Base-by-base conservation (phyloP, 176 grass and related monocot species). In the Paspalum vaginatum region DNA sequence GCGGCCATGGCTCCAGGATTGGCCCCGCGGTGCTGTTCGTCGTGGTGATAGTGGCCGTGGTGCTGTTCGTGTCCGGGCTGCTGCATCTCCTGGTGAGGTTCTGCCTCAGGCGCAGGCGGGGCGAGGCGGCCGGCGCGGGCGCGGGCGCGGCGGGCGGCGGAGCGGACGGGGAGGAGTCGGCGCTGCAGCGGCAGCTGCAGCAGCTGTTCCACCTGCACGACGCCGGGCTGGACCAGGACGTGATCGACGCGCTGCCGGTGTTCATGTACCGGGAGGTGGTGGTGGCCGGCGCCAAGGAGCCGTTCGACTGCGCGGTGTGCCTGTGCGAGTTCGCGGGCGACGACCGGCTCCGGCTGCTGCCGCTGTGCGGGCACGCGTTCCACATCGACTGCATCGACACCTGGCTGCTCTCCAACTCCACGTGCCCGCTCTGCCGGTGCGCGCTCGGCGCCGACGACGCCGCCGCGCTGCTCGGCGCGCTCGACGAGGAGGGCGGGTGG, bases 381-480 rank as follows among this genome's bases (percentile, higher is more conserved):
- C 94, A 97, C 81, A 72, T 97, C 66, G 84, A 72, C 79, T 97
- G 95, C 77, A 97, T 97, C 75, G 95, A 97, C 87, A 92, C 95
- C 55, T 97, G 95, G 95, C 89, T 97, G 66, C 95, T 97, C 51
- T 97, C 95, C 74, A 94, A 97, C 84, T 97, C 95, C 69, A 92
- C 95, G 21, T 97, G 95, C 77, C 95, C 95, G 52, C 95, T 97
- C 59, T 97, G 95, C 79, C 88, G 94, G 17, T 81, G 87, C 60
- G 76, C 72, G 60, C 91, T 97, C 24, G 82, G 82, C n/a, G 87
- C 82, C 10, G 91, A 91, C 47, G 91, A 69, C 65, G 74, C 79
- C 26, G 43, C 83, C 20, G 32, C 83, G 51, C 79, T 92, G 26
- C 62, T 89, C 68, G 92, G 81, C 74, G 86, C 86, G 24, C 86